Base-by-base conservation (phyloP, 1,284 basidiomycete genomes). In the Pseudozyma thailandica region DNA sequence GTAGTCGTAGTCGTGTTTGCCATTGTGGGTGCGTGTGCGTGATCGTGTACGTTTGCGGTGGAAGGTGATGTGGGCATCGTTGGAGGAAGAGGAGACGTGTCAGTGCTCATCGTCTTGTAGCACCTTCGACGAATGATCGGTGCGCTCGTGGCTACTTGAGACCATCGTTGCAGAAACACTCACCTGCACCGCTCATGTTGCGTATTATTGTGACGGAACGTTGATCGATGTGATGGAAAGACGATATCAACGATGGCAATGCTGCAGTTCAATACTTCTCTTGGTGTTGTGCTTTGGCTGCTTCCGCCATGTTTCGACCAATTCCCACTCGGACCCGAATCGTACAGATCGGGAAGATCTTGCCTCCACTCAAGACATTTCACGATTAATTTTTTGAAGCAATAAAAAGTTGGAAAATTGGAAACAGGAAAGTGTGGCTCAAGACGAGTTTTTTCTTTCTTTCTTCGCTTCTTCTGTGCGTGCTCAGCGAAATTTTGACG, bases 141-240 rank as follows among this genome's bases (percentile, higher is more conserved):
- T 52, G 30, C 39, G 9, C 13, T 25, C 16, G 27, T 6, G 12
- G 43, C 35, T 44, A 21, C 15, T 23, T 5, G 25, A 13, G 12
- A 18, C 23, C 18, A 10, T 9, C 12, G 6, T 23, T 9, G n/a
- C 8, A 9, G 2, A 2, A 23, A 12, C 16, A 60, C 64, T 44
- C 50, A 68, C 64, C 64, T 60, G 64, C 64, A 68, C 64, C 64
- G 53, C 64, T 68, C 64, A 68, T 68, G 39, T 30, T 68, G 30
- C 18, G 28, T 61, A 38, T 58, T 56, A 26, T 23, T 27, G 45
- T 35, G 44, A 33, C 42, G 26, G 31, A 52, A 52, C 35, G 49
- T 55, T 52, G 64, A 57, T 57, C 52, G 42, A 52, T 43, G 53
- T 57, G 49, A 52, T 49, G 41, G 15, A 6, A 31, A 35, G 26